Evolutionary conservation across 495 filamentous ascomycete species (phyloP), one percentile per base, ranked within the genome.

Genomic region (Hypoxylon subgilvum): DNA sequence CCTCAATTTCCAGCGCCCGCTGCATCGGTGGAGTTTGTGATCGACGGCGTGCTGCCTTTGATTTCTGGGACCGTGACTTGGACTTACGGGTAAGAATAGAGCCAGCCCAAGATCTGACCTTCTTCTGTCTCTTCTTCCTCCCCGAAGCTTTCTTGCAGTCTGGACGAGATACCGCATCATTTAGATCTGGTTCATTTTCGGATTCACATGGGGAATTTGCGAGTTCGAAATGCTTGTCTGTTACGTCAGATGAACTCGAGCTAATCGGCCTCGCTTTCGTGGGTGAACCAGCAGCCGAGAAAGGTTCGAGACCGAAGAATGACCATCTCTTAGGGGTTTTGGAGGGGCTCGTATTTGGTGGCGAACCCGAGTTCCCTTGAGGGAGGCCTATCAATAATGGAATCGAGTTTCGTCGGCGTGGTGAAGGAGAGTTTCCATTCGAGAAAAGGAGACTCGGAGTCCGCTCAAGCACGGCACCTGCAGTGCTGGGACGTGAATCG

Each of bases 91-190:
- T 84, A 28, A 94, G 69, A 54, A 94, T 86, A 14, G 88, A 84
- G 19, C 86, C 88, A 28, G 89, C 89, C 89, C 90, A 93, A 1
- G 84, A 83, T 57, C 87, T 89, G 47, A 92, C 88, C 70, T 86
- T 90, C 68, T 90, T 89, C 60, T 88, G 83, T 66, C 85, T 87
- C 70, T 89, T 89, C 34, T 75, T 78, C 10, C 73, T 64, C n/a
- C 57, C 49, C 0, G 61, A 55, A 25, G 46, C 65, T 68, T 89
- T 91, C 57, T 77, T 77, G 27, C 64, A 67, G 2, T 61, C 55
- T 31, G 22, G 6, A 22, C 36, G 23, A 34, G 52, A 44, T 13
- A 40, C 23, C 4, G 13, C 19, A 21, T 19, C 48, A 17, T 56
- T 19, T n/a, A n/a, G 8, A 14, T 6, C 38, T 30, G 35, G 21